phyloP scores from a whole-genome alignment of 495 filamentous ascomycete genomes.

The Cetradonia linearis region DNA sequence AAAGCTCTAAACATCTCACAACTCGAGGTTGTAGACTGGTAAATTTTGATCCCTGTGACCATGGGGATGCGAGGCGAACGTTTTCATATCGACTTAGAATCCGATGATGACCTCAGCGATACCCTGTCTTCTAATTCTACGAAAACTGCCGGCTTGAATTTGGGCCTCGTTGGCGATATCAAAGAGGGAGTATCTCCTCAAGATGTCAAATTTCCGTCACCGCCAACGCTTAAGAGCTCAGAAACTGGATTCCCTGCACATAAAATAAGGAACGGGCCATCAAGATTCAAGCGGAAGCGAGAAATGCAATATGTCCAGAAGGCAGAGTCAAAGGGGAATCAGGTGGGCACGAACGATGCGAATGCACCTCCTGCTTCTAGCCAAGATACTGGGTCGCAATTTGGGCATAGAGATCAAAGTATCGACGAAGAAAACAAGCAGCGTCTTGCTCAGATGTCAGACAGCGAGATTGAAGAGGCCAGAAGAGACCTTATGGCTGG shows the following conservation, averaged over 20 bases:
- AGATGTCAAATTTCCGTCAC: slow-evolving; percentile 48
- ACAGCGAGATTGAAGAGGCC: slow-evolving; percentile 67
- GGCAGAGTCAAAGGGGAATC: neutral
- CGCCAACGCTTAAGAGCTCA: slow-evolving; percentile 47
- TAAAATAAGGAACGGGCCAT: slow-evolving; percentile 50
- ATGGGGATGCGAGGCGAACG: slow-evolving; percentile 53
- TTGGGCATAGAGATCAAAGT: slow-evolving; percentile 46
- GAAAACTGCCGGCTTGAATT: slow-evolving; percentile 26
- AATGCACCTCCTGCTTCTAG: neutral
- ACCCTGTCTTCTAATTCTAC: slow-evolving; percentile 21
- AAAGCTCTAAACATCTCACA: neutral
- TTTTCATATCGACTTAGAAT: slow-evolving; percentile 42
- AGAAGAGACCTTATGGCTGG: slow-evolving; percentile 59
- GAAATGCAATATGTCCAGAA: neutral
- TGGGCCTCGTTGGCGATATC: slow-evolving; percentile 62
- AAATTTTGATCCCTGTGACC: neutral
- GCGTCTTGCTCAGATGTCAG: slow-evolving; percentile 67
- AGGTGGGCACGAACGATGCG: neutral
- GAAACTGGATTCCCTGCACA: slow-evolving; percentile 77
- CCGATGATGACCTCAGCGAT: slow-evolving; percentile 32
- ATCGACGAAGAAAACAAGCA: slow-evolving; percentile 79
- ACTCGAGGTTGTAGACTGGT: neutral
- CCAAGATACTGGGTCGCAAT: slow-evolving; percentile 11
- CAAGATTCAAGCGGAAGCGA: slow-evolving; percentile 11
- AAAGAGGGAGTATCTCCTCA: slow-evolving; percentile 53